Evolutionary conservation across 495 filamentous ascomycete genomes (phyloP), one percentile per base, ranked within the genome.

Genomic region (Aspergillus taichungensis): DNA sequence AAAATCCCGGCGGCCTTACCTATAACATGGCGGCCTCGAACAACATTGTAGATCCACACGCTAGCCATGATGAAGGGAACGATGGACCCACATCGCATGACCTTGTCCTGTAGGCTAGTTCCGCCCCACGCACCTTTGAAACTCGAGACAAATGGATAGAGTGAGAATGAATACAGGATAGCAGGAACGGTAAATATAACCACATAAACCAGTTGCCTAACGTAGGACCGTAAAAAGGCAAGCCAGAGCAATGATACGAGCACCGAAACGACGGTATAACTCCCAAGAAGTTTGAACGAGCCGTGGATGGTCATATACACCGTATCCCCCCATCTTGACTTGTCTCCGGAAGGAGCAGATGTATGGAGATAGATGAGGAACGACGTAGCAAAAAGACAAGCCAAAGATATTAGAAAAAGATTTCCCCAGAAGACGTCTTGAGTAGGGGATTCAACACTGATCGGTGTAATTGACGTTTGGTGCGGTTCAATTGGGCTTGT

Each of bases 381-480:
- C 46, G 90, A 89, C 10, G 86, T 90, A 12, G 90, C 82, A 55
- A 97, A 79, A 32, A 97, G 65, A 14, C 84, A 80, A 33, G 87
- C 87, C 43, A 92, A 66, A 29, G 77, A 83, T 60, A 97, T 90
- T 47, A 94, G 63, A 58, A 88, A 97, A 27, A 97, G 69, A 53
- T 84, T 88, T n/a, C 84, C 86, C 77, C 92, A 98, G 63, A 97
- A 88, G 10, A 75, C 67, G 63, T 98, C 94, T 64, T 97, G 87
- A n/a, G 63, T 55, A 13, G 77, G 74, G 8, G 76, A 72, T 40
- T 79, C 73, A 39, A 67, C 68, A 10, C 73, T 68, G 13, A 72
- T 67, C 14, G 75, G 71, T 6, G 76, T 75, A 34, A 78, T 51
- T 6, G 66, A 68, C 5, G 56, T 52, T 18, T 63, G 57, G 13